Conservation (phyloP, 768 basidiomycete genomes). For the Boletus insuetus region DNA sequence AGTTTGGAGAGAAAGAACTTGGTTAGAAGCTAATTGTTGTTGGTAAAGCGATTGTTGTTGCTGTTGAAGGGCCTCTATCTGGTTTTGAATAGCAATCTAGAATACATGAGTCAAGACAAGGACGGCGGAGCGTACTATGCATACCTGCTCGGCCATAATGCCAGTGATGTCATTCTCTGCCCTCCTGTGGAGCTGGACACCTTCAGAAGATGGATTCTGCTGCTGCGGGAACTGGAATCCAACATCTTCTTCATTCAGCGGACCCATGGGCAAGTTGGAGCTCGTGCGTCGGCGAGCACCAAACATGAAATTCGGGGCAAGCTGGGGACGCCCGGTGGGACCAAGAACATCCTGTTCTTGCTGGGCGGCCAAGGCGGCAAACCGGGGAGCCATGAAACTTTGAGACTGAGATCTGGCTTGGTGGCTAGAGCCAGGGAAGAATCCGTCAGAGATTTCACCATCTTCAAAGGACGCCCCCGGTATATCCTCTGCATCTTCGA, state of each 20-base stretch:
- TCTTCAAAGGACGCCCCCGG: conserved; percentile 57
- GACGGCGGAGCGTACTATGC: conserved; percentile 7
- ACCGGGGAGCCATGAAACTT: conserved; percentile 86
- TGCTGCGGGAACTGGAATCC: conserved; percentile 85
- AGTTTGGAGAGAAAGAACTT: conserved; percentile 77
- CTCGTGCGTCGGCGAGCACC: conserved; percentile 61
- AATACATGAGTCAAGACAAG: conserved; percentile 8
- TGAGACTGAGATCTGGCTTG: conserved; percentile 77
- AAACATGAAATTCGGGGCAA: conserved; percentile 91
- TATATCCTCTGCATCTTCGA: conserved; percentile 75
- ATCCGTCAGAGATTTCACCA: conserved; percentile 70
- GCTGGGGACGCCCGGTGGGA: conserved; percentile 79
- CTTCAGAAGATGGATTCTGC: conserved; percentile 33
- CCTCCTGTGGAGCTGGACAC: conserved; percentile 48
- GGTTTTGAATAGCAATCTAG: conserved; percentile 84
- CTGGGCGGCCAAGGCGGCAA: conserved; percentile 74
- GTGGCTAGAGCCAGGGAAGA: conserved; percentile 49
- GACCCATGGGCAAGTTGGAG: conserved; percentile 54
- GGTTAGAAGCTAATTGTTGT: conserved; percentile 85
- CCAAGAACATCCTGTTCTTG: conserved; percentile 64
- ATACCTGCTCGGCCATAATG: conserved; percentile 94
- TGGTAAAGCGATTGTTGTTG: conserved; percentile 90
- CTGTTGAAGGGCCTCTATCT: conserved; percentile 87
- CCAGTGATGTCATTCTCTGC: conserved; percentile 75
- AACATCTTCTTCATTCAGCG: conserved; percentile 75